phyloP scores from a whole-genome alignment of 2,329 filamentous ascomycete genomes.

The Colletotrichum agaves region DNA sequence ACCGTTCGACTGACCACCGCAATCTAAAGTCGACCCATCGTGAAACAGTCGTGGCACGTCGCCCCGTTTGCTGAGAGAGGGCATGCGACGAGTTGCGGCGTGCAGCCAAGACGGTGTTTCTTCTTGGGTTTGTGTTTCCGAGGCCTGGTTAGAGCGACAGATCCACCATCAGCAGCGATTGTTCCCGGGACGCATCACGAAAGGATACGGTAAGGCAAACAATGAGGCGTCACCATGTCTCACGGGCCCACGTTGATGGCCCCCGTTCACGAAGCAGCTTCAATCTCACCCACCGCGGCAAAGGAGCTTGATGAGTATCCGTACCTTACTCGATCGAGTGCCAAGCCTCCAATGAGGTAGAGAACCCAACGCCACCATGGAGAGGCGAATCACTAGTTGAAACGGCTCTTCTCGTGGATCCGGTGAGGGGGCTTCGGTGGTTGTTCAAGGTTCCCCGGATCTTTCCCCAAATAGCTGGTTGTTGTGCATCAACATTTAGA shows the following conservation, averaged over 20 bases:
- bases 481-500: background rate
- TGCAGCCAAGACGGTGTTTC: too few species aligned
- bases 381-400: background rate
- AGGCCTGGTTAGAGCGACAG: background rate
- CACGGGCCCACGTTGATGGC: background rate
- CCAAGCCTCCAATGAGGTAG: background rate
- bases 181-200: too few species aligned
- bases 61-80: background rate
- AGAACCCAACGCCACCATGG: background rate
- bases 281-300: background rate
- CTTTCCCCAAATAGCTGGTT: background rate
- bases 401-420: background rate
- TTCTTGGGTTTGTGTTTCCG: background rate
- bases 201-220: background rate
- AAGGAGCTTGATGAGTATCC: background rate
- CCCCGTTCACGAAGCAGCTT: background rate
- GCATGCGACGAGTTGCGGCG: background rate
- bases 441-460: background rate
- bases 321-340: background rate
- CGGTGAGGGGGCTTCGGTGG: background rate
- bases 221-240: background rate
- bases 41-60: constrained; percentile 5
- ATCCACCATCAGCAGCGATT: too few species aligned
- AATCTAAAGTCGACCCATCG: constrained; percentile 19
- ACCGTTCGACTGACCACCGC: constrained; percentile 2